phyloP scores from a whole-genome alignment of 1,139 yeast species.

The Yamadazyma mexicana region DNA sequence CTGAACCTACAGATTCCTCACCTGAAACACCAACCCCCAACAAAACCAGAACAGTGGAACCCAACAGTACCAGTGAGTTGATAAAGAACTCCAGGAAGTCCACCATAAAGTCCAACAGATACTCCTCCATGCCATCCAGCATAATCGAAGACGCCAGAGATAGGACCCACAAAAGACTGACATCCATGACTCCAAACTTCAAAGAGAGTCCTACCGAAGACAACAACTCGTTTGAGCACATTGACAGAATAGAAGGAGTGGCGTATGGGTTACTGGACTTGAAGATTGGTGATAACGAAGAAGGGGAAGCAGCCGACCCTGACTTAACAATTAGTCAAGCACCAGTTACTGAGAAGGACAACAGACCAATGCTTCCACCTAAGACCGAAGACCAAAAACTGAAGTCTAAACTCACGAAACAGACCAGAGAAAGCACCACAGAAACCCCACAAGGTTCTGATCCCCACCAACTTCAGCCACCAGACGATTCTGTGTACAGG shows the following conservation, averaged over 20 bases:
- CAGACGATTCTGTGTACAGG: conserved; percentile 12
- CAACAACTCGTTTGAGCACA: not conserved
- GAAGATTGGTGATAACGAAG: conserved; percentile 1
- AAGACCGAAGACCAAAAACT: no score
- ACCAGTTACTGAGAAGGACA: not conserved
- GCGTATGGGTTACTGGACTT: conserved; percentile 18
- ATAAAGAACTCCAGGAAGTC: conserved; percentile 33
- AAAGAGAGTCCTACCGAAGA: conserved; percentile 13
- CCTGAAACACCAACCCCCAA: conserved; percentile 1
- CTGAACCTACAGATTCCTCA: not conserved
- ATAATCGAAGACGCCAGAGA: conserved; percentile 6
- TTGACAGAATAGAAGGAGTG: conserved; percentile 10
- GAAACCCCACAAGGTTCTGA: no score
- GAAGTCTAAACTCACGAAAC: no score
- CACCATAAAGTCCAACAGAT: conserved; percentile 37
- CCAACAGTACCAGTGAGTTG: conserved; percentile 21
- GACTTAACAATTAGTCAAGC: not conserved
- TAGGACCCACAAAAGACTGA: conserved; percentile 16
- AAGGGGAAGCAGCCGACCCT: conserved; percentile 4
- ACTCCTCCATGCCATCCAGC: conserved; percentile 35
- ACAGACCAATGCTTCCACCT: not conserved
- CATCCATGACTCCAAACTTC: conserved; percentile 29
- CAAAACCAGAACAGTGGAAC: not conserved
- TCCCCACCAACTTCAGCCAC: not conserved
- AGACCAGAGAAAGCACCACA: no score